Evolutionary conservation across 257 asterid genomes (phyloP), one percentile per base, ranked within the genome.

Genomic region (Solanum ossicruentum): DNA sequence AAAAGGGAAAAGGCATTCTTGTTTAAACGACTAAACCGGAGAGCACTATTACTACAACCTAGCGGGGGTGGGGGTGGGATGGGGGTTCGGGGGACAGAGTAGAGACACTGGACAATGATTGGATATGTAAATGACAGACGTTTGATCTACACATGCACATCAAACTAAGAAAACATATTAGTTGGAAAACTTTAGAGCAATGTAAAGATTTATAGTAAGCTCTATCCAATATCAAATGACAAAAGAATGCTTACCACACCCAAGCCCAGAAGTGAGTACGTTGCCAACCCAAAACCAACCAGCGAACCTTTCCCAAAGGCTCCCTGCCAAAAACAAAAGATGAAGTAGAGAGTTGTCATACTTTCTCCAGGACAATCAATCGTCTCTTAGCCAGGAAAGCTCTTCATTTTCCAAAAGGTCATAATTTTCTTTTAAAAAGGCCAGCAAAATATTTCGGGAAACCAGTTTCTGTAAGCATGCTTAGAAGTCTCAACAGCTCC

Each of bases 291-390:
- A 88, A 92, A 91, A 85, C 92, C 93, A 86, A 90, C 21, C 72
- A 93, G 83, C 1, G 98, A 90, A 65, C 81, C 89, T 91, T 92
- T 93, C 20, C 98, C 98, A 61, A 92, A 93, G 79, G 94, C 94
- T 45, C 98, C 96, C 98, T 92, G 91, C 82, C 79, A 84, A 73
- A 84, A 63, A 26, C 11, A 77, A 51, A 51, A 51, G 13, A 77
- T 77, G 49, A 77, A 9, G 23, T 23, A 3, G 23, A 23, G 16
- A 77, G 16, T 54, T n/a, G 47, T 77, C 63, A 49, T 16, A 77
- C 63, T 51, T 77, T 51, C 52, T 51, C 82, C 5, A 45, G 10
- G 65, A 77, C 47, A 77, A 77, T 45, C 47, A 26, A 4, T 49
- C 26, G 51, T 51, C 82, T 26, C 23, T 26, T 51, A 77, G 63